phyloP scores from a whole-genome alignment of 2,329 filamentous ascomycete species.

The Colletotrichum godetiae region DNA sequence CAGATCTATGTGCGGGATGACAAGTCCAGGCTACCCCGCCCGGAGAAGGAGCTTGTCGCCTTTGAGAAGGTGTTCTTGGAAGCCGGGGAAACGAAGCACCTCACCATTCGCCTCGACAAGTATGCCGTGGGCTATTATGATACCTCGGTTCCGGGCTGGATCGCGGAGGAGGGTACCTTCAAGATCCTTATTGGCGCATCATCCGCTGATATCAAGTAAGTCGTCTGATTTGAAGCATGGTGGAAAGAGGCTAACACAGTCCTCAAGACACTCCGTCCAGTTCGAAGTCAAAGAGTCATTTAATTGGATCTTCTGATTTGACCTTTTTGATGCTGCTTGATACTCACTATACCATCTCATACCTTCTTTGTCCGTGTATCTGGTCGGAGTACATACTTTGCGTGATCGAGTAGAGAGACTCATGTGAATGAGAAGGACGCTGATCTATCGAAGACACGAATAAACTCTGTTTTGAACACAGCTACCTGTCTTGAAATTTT shows the following conservation, averaged over 20 bases:
- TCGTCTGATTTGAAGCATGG: not conserved
- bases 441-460: not conserved
- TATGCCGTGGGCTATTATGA: slow-evolving; percentile 72
- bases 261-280: slow-evolving; percentile 43
- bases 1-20: slow-evolving; percentile 76
- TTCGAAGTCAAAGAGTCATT: slow-evolving; percentile 74
- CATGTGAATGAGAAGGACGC: not conserved
- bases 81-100: slow-evolving; percentile 64
- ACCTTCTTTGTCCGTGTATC: not conserved
- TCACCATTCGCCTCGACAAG: slow-evolving; percentile 59
- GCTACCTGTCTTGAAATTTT: not conserved
- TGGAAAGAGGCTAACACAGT: slow-evolving; percentile 3
- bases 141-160: slow-evolving; percentile 67
- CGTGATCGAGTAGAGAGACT: not conserved
- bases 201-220: slow-evolving; percentile 65
- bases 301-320: slow-evolving; percentile 70
- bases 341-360: not conserved
- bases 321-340: not conserved
- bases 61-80: slow-evolving; percentile 74
- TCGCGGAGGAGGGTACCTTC: slow-evolving; percentile 74
- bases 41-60: slow-evolving; percentile 77
- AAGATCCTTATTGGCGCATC: slow-evolving; percentile 71
- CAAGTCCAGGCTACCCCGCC: slow-evolving; percentile 71
- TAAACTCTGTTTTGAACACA: not conserved
- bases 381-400: not conserved